Evolutionary conservation across 352 stramenopile genomes (phyloP).

Genomic region (Pythium aquatile): DNA sequence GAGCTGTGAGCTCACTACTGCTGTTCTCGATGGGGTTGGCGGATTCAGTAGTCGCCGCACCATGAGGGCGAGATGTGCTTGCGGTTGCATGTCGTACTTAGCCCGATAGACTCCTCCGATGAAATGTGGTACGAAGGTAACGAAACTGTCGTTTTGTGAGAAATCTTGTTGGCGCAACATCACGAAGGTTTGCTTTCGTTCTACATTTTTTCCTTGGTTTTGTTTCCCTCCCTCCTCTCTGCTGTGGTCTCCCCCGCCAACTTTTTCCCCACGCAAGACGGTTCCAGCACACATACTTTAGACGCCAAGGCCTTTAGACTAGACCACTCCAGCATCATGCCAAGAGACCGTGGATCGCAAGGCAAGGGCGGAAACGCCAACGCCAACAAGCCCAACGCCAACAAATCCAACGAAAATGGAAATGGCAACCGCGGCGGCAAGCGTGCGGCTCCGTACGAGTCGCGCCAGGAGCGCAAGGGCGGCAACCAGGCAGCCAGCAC

Average conservation of each 20-base stretch:
- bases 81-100: not conserved
- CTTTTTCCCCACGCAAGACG: conserved; percentile 4
- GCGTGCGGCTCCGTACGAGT: conserved; percentile 25
- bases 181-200: conserved; percentile 9
- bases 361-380: conserved; percentile 20
- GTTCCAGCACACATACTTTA: not conserved
- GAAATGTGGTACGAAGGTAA: conserved; percentile 14
- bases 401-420: conserved; percentile 6
- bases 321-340: conserved; percentile 9
- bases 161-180: conserved; percentile 19
- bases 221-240: conserved; percentile 10
- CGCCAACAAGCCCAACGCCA: conserved; percentile 13
- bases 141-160: not conserved
- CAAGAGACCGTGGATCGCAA: conserved; percentile 21
- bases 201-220: conserved; percentile 12
- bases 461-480: conserved; percentile 21
- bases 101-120: no score
- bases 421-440: conserved; percentile 20
- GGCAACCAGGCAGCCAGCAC: conserved; percentile 8
- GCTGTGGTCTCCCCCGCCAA: conserved; percentile 4
- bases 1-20: no score
- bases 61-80: no score
- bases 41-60: conserved; percentile 1
- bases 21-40: not conserved
- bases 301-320: not conserved